Conservation (phyloP, 2,329 filamentous ascomycete species). For the Pestalotiopsis sp. region DNA sequence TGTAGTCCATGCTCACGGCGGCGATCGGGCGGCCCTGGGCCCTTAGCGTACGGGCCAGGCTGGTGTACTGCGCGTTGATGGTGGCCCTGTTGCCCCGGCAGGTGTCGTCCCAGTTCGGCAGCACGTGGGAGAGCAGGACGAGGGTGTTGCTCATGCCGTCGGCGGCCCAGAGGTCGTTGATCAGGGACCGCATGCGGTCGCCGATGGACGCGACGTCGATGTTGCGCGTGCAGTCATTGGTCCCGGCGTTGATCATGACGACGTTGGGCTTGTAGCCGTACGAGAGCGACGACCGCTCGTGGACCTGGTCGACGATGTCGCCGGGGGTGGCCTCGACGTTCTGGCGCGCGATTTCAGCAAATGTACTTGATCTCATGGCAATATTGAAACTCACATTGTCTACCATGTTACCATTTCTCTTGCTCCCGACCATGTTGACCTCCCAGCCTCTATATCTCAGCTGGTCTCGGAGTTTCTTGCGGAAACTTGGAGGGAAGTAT, state of each 20-base stretch:
- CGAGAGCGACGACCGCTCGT: neutral
- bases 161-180: constrained; percentile 23
- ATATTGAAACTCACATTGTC: constrained; percentile 22
- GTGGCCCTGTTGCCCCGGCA: constrained; percentile 7
- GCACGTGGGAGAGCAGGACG: constrained; percentile 33
- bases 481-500: constrained; percentile 12
- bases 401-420: constrained; percentile 19
- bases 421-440: constrained; percentile 28
- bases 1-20: constrained; percentile 9
- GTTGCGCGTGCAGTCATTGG: constrained; percentile 27
- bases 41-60: constrained; percentile 15
- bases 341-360: neutral
- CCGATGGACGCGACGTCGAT: constrained; percentile 21
- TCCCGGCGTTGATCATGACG: constrained; percentile 30
- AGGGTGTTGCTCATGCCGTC: constrained; percentile 23
- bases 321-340: constrained; percentile 18
- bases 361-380: neutral
- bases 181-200: constrained; percentile 23
- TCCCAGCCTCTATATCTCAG: constrained; percentile 22
- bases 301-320: constrained; percentile 16
- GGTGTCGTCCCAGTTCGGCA: constrained; percentile 19
- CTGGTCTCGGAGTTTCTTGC: constrained; percentile 21
- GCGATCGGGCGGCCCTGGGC: neutral
- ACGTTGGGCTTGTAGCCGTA: constrained; percentile 19
- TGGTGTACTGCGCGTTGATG: constrained; percentile 25